Conservation (phyloP, 176 grass and related monocot genomes). For the Saccharum officinarum region DNA sequence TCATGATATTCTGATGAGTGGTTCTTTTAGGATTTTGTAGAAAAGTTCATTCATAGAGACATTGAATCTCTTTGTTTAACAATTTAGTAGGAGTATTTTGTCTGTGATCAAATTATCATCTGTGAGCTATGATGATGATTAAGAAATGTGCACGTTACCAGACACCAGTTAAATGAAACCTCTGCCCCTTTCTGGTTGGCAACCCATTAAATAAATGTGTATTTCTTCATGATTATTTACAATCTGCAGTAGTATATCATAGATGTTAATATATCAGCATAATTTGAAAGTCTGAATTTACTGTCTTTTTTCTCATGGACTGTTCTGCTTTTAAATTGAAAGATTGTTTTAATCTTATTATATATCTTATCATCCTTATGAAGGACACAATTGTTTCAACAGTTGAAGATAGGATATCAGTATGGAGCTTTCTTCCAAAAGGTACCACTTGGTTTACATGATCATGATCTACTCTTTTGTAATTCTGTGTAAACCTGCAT, state of each 20-base stretch:
- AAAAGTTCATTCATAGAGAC: background rate
- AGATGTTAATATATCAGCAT: background rate
- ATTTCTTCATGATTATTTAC: constrained; percentile 6
- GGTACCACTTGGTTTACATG: constrained; percentile 30
- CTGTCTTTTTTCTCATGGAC: constrained; percentile 21
- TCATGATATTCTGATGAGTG: constrained; percentile 15
- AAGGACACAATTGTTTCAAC: constrained; percentile 65
- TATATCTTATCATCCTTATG: constrained; percentile 30
- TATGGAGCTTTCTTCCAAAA: constrained; percentile 92
- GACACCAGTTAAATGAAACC: background rate
- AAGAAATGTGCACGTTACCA: background rate
- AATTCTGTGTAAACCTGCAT: constrained; percentile 13
- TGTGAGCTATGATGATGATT: constrained; percentile 2
- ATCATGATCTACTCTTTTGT: background rate
- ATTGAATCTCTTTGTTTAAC: background rate
- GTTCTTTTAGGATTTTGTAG: constrained; percentile 1
- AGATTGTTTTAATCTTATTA: background rate
- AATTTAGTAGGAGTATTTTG: background rate
- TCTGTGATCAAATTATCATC: background rate
- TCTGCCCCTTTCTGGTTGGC: background rate
- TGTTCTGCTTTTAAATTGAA: constrained; percentile 16
- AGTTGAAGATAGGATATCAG: constrained; percentile 86
- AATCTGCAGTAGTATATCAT: background rate
- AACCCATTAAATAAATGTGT: background rate
- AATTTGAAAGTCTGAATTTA: background rate